phyloP scores from a whole-genome alignment of 2,329 filamentous ascomycete species.

The Ophiosphaerella korrae region DNA sequence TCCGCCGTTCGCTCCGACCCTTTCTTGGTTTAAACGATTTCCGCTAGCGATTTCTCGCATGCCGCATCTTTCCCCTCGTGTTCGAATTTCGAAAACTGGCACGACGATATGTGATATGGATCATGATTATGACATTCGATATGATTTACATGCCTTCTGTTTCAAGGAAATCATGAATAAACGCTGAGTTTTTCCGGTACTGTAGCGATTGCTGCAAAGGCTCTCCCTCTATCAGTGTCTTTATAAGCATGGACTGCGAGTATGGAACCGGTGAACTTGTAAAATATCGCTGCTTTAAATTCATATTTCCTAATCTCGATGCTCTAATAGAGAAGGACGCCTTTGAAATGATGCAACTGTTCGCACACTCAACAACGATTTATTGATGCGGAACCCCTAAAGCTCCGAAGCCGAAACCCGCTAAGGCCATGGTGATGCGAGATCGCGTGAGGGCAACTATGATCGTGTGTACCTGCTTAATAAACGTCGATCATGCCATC shows the following conservation, averaged over 20 bases:
- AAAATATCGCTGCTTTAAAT: constrained; percentile 21
- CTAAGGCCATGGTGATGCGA: no score
- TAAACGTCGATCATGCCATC: no score
- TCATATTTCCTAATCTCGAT: constrained; percentile 19
- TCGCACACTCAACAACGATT: background rate
- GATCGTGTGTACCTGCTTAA: no score
- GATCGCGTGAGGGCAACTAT: no score
- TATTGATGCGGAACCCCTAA: background rate
- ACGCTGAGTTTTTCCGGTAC: constrained; percentile 15
- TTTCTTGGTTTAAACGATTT: constrained; percentile 24
- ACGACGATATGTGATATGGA: constrained; percentile 13
- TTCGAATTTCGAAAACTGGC: background rate
- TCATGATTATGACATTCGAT: constrained; percentile 23
- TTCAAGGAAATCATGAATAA: constrained; percentile 10
- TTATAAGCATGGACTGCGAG: constrained; percentile 23
- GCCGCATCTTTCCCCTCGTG: constrained; percentile 7
- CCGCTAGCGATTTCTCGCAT: constrained; percentile 13
- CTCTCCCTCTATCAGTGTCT: constrained; percentile 17
- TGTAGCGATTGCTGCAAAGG: constrained; percentile 16
- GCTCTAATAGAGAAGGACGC: constrained; percentile 10
- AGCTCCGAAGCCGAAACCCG: background rate
- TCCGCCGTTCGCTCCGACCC: constrained; percentile 23
- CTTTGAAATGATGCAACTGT: background rate
- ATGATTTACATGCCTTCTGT: constrained; percentile 17
- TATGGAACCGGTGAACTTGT: constrained; percentile 22